phyloP scores from a whole-genome alignment of 805 yeast genomes.

The Trichomonascus vanleenenianus region DNA sequence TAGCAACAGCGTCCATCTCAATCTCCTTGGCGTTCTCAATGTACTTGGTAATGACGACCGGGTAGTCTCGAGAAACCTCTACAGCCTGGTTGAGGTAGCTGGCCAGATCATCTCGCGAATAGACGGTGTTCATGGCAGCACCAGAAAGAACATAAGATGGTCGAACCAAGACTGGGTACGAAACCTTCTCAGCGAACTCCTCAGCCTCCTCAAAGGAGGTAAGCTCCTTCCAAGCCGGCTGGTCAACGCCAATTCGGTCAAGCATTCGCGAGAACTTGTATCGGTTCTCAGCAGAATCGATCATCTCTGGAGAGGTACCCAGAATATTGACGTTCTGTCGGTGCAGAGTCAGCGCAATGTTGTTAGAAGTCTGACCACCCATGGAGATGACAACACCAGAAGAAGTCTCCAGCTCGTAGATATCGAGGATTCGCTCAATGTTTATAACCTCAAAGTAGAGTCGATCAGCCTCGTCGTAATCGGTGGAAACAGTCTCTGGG shows the following conservation, averaged over 20 bases:
- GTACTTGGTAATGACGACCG: constrained; percentile 94
- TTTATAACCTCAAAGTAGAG: constrained; percentile 93
- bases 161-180: constrained; percentile 93
- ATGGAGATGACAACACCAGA: constrained; percentile 90
- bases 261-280: constrained; percentile 96
- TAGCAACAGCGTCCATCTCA: constrained; percentile 98
- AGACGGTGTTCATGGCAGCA: constrained; percentile 98
- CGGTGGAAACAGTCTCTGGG: constrained; percentile 99
- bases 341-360: constrained; percentile 86
- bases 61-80: constrained; percentile 95
- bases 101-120: constrained; percentile 80
- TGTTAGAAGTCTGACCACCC: constrained; percentile 99
- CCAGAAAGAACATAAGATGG: constrained; percentile 97
- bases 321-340: constrained; percentile 91
- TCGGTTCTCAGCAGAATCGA: constrained; percentile 96
- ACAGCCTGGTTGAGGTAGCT: constrained; percentile 88
- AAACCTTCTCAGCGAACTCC: constrained; percentile 79
- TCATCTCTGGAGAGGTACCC: constrained; percentile 98
- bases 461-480: constrained; percentile 96
- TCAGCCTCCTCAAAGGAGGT: constrained; percentile 91
- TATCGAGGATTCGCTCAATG: constrained; percentile 88
- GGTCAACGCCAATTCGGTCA: constrained; percentile 94
- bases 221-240: constrained; percentile 98
- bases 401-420: constrained; percentile 85
- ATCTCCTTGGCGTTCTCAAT: constrained; percentile 96